Base-by-base conservation (phyloP, 2,329 filamentous ascomycete genomes). In the Phaeosphaeriaceae sp. region DNA sequence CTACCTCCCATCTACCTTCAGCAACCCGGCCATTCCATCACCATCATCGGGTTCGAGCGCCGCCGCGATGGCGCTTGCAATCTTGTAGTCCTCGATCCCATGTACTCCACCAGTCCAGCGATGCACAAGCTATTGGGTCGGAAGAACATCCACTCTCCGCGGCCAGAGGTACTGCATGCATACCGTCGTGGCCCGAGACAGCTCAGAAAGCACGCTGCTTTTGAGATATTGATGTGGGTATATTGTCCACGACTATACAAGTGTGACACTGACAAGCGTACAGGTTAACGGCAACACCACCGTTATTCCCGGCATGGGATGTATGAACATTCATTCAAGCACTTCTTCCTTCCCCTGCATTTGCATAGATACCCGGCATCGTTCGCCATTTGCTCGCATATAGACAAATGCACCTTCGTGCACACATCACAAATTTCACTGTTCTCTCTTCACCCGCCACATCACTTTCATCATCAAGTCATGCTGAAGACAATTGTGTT, bases 1-100 rank as follows among this genome's bases (percentile, higher is more conserved):
- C 80, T 94, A 7, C 89, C 94, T 41, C 93, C 95, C 0, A 89
- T 98, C 42, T 98, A 97, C 77, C 88, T 97, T 61, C 94, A 98
- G 73, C 91, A 95, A 67, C 87, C 88, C 84, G 92, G 93, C 2
- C 94, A 98, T 75, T 97, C 93, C 1, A 83, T 97, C 81, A 96
- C 92, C 0, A 92, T 98, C 51, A 83, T 98, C 54, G 94, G 94
- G 0, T 83, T 96, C 24, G 93, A 97, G 76, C 86, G 85, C 63
- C 85, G 84, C 25, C 81, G 78, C 33, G 84, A 89, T 58, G 90
- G 91, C 24, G 80, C 82, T 19, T 80, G 83, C 51, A 90, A 91
- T 65, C 80, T 98, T 19, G 81, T 98, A 0, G 91, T 97, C 13
- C 96, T 97, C 73, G 93, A 98, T 73, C 93, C 94, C 1, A 90